Evolutionary conservation across 257 asterid species (phyloP).

Genomic region (Orobanche coerulescens): DNA sequence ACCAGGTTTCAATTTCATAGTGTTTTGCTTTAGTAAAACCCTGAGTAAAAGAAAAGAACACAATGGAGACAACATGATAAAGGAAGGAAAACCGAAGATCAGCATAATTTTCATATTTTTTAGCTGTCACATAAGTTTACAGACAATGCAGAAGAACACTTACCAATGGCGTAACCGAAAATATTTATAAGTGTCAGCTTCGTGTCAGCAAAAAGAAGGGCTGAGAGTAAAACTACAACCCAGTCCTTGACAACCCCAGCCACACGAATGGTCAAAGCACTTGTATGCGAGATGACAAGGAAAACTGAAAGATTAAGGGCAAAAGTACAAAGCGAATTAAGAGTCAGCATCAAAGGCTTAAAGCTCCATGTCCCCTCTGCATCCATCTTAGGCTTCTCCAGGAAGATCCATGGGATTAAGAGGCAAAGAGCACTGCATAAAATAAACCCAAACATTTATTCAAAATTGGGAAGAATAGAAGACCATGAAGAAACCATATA

Average conservation of each 20-base stretch:
- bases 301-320: slow-evolving; percentile 95
- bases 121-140: neutral
- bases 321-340: slow-evolving; percentile 79
- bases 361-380: slow-evolving; percentile 65
- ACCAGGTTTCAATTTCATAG: neutral
- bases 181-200: slow-evolving; percentile 78
- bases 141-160: slow-evolving; percentile 18
- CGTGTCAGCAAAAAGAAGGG: slow-evolving; percentile 85
- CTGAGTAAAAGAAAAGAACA: neutral
- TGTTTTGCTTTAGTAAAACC: neutral
- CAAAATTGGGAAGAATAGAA: neutral
- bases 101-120: neutral
- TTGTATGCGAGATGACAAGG: slow-evolving; percentile 89
- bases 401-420: slow-evolving; percentile 84
- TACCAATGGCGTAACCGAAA: slow-evolving; percentile 91
- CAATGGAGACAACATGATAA: neutral
- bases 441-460: slow-evolving; percentile 14
- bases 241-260: slow-evolving; percentile 99
- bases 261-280: slow-evolving; percentile 98
- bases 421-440: slow-evolving; percentile 91
- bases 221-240: slow-evolving; percentile 92
- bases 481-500: neutral
- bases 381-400: slow-evolving; percentile 93
- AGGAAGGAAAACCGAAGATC: neutral
- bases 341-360: slow-evolving; percentile 54